Base-by-base conservation (phyloP, 352 stramenopile genomes). In the Globisporangium canariense region DNA sequence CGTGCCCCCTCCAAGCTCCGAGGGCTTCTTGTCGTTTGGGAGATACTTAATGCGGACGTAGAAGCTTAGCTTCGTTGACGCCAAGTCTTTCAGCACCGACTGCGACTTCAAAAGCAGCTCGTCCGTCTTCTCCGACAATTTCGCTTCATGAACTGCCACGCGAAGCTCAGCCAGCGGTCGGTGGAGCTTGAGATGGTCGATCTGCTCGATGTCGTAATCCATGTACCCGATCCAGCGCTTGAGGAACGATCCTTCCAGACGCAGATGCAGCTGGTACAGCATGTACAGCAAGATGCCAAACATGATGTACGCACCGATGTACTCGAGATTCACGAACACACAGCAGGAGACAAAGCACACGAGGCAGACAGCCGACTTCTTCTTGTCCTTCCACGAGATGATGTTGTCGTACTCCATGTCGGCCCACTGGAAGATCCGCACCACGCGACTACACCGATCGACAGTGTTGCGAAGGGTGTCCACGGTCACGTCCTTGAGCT, bases 361-460 rank as follows among this genome's bases (percentile, higher is more conserved):
- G 38, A 96, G 79, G 56, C 73, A 82, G 7, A 93, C 66, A 8
- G 68, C 72, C 8, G 87, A 96, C 58, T 90, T 93, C 58, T 82
- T 86, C 57, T 81, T 89, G 77, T 93, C 88, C 55, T 93, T 94
- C 87, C 87, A 96, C 20, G 83, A 79, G 60, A 96, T 96, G 16
- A 96, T 76, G 36, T 87, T 77, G 34, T 68, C 72, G 60, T 96
- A 96, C 55, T 89, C 75, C 20, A 82, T 75, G 62, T 94, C 87
- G 51, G 91, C 66, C 67, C 78, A 89, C 58, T 90, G 82, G n/a
- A 93, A 79, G 4, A 77, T 66, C 49, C 86, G 82, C 32, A 91
- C 74, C 18, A 88, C 78, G 13, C 85, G 80, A 38, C 74, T 73
- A 64, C 94, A 77, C 3, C 87, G 83, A 41, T 94, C 83, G 40